phyloP scores from a whole-genome alignment of 768 basidiomycete species.

The Trametes punicea region DNA sequence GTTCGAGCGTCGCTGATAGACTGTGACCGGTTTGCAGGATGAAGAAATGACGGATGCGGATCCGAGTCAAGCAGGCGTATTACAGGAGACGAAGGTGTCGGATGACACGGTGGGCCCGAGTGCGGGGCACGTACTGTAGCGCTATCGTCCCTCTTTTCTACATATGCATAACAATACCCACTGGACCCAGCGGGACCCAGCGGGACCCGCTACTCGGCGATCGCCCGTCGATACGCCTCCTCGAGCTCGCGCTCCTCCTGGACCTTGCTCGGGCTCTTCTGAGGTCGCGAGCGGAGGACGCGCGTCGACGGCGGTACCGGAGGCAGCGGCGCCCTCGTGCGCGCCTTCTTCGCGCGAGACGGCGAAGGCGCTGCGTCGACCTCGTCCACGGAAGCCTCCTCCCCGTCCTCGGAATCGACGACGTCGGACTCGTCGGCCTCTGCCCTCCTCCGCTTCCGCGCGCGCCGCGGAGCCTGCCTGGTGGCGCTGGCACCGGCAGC shows the following conservation, averaged over 20 bases:
- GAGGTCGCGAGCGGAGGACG: constrained; percentile 54
- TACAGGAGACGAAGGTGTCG: not conserved
- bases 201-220: constrained; percentile 33
- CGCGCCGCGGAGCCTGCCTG: constrained; percentile 12
- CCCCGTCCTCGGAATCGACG: constrained; percentile 9
- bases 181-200: not conserved
- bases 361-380: not conserved
- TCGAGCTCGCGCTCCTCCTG: constrained; percentile 50
- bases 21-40: not conserved
- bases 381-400: not conserved
- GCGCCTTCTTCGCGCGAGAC: constrained; percentile 20
- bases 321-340: constrained; percentile 5
- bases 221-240: constrained; percentile 46
- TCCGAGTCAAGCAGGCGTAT: not conserved
- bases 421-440: constrained; percentile 7
- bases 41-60: not conserved
- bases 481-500: not conserved
- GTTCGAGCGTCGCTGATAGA: not conserved
- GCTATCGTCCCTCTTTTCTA: not conserved
- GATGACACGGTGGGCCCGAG: not conserved
- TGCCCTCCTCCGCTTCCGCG: constrained; percentile 22
- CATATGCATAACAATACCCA: not conserved
- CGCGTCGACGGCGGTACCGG: constrained; percentile 32
- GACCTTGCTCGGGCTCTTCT: constrained; percentile 49
- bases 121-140: constrained; percentile 6